Percentiles rank a stretch among this genome's conserved stretches.
Evolutionary conservation across 1,284 basidiomycete genomes (phyloP).

Genomic region (Ceratobasidium sp.): DNA sequence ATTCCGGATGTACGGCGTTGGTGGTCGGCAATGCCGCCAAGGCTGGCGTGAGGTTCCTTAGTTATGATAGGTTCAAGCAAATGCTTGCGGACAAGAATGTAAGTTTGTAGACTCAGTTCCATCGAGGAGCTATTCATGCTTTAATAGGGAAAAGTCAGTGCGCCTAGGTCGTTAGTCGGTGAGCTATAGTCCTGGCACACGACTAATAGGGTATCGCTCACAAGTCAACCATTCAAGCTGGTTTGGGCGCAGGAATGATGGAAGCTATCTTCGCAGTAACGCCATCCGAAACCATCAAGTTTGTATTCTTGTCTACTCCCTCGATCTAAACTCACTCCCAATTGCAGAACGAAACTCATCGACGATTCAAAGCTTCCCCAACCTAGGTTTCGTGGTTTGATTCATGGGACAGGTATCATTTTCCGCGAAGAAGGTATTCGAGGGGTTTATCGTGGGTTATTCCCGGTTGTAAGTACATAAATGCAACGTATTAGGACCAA

Average conservation of each 20-base stretch:
- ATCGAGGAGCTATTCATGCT: not conserved
- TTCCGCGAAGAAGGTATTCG: constrained; percentile 74
- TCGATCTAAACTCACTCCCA: not conserved
- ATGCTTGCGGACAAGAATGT: constrained; percentile 83
- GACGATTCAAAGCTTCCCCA: constrained; percentile 86
- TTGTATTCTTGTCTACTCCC: constrained; percentile 47
- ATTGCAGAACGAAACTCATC: constrained; percentile 89
- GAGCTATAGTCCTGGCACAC: constrained; percentile 35
- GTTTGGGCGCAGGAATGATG: constrained; percentile 91
- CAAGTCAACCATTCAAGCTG: constrained; percentile 61
- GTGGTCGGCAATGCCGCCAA: constrained; percentile 89
- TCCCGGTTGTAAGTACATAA: constrained; percentile 77
- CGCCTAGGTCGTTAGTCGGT: constrained; percentile 83
- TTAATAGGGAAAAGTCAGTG: constrained; percentile 82
- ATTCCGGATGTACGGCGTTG: constrained; percentile 84
- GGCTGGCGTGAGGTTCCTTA: constrained; percentile 92
- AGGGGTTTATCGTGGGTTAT: constrained; percentile 88
- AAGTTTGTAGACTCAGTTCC: constrained; percentile 44
- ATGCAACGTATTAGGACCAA: not conserved
- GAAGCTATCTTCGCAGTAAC: constrained; percentile 96
- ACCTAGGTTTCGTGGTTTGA: constrained; percentile 85
- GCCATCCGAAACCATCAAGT: constrained; percentile 99
- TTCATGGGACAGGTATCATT: constrained; percentile 84
- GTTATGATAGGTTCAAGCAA: constrained; percentile 92
- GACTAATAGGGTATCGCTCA: constrained; percentile 9